Evolutionary conservation across 2,329 filamentous ascomycete genomes (phyloP), one percentile per base, ranked within the genome.

Genomic region (Helotiales sp.): DNA sequence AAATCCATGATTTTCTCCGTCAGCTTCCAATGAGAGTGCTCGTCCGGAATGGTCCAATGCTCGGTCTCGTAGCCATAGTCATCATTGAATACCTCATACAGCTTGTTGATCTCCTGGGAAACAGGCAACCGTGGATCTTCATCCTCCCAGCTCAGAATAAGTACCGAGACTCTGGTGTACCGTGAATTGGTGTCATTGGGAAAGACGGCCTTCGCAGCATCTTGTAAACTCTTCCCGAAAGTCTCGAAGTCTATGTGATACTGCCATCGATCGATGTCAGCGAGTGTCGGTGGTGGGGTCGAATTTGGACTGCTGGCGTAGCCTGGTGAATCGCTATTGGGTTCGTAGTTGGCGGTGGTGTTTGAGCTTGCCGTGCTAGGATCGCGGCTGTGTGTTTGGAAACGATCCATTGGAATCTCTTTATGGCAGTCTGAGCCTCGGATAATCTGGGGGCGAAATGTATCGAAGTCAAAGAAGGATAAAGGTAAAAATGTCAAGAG

Each of bases 201-300:
- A 66, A 84, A 81, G 63, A 86, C 84, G 60, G 84, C 75, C 77
- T 85, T 85, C 62, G 83, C 83, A 52, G 83, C 84, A 78, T 85
- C 82, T 68, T 86, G 83, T 30, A 86, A 77, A 71, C 85, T 33
- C 9, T 51, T 36, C 1, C 55, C 53, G 19, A 61, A 61, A 6
- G 56, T 49, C 17, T 53, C 36, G 10, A 65, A 54, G n/a, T 34
- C 50, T 22, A 60, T 57, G 40, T 65, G 60, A 27, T 64, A 58
- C 13, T 53, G 42, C 51, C 54, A 52, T 15, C 55, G 53, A 25
- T 59, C 58, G 7, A 59, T 34, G 17, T 58, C 55, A 2, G 46
- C 40, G 5, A 54, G 38, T 33, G 53, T 55, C 9, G 57, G 53
- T n/a, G 53, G 57, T 19, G 57, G 57, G 17, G 40, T 51, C 4